Conservation (phyloP, 179 eudicot species). For the Dionaea muscipula region DNA sequence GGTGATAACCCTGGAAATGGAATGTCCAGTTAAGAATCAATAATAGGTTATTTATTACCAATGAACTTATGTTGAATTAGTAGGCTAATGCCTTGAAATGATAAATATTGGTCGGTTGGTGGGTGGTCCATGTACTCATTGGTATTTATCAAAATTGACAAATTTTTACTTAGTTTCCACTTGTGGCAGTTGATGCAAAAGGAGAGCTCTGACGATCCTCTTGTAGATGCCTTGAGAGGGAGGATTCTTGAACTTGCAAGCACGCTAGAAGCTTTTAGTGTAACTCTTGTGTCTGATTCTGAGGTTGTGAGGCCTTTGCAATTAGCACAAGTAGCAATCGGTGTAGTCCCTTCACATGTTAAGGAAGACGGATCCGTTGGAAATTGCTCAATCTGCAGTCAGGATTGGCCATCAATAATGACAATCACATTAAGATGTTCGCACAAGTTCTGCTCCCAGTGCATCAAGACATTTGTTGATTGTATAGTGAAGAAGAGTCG, state of each 20-base stretch:
- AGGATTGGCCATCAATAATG: constrained; percentile 52
- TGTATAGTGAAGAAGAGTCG: constrained; percentile 39
- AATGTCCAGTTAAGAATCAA: too few species aligned
- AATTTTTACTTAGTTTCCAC: neutral
- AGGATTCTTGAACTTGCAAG: constrained; percentile 43
- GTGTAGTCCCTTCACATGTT: constrained; percentile 31
- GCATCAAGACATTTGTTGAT: constrained; percentile 56
- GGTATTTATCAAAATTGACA: neutral
- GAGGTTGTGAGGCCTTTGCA: constrained; percentile 38
- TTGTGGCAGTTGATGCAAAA: constrained; percentile 35
- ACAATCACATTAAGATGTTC: constrained; percentile 47
- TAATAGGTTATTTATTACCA: too few species aligned
- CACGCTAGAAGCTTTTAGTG: constrained; percentile 34
- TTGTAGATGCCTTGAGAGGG: constrained; percentile 44
- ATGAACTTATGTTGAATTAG: too few species aligned
- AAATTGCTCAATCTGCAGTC: constrained; percentile 56
- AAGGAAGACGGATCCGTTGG: constrained; percentile 21
- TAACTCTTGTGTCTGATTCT: constrained; percentile 28
- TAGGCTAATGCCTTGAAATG: too few species aligned
- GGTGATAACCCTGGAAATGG: too few species aligned
- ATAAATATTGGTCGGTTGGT: too few species aligned
- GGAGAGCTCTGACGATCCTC: constrained; percentile 39
- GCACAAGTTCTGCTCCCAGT: constrained; percentile 68
- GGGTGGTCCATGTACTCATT: neutral
- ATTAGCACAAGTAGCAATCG: constrained; percentile 64